Conservation (phyloP, 2,329 filamentous ascomycete genomes). For the Phaeomoniella chlamydospora region DNA sequence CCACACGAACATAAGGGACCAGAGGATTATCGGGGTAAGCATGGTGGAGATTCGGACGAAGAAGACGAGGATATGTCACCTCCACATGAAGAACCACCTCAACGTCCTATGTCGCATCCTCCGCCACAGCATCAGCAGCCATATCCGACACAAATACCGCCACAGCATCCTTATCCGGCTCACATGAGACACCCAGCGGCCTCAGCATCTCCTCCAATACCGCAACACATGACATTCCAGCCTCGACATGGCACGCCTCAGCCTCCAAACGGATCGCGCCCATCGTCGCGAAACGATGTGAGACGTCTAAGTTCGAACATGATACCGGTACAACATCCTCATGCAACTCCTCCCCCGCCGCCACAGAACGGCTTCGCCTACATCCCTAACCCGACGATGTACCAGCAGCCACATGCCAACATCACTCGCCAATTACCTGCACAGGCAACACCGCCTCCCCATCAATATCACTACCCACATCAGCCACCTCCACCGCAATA, state of each 20-base stretch:
- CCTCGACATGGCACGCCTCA: slow-evolving; percentile 71
- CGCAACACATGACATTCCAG: slow-evolving; percentile 58
- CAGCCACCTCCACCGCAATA: slow-evolving; percentile 19
- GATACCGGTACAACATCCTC: slow-evolving; percentile 45
- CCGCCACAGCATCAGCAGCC: slow-evolving; percentile 25
- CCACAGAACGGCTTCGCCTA: slow-evolving; percentile 62
- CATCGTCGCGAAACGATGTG: slow-evolving; percentile 66
- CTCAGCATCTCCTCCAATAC: slow-evolving; percentile 77
- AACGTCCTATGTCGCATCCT: slow-evolving; percentile 45
- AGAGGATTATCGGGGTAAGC: slow-evolving; percentile 72
- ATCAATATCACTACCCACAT: slow-evolving; percentile 26
- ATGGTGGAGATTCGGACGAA: slow-evolving; percentile 67
- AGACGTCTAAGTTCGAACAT: slow-evolving; percentile 63
- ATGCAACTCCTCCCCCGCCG: slow-evolving; percentile 47
- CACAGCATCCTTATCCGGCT: slow-evolving; percentile 49
- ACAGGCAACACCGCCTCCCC: slow-evolving; percentile 17
- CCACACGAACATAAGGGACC: slow-evolving; percentile 96
- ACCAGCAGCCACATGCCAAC: slow-evolving; percentile 49
- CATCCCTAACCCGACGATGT: slow-evolving; percentile 74
- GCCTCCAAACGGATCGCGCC: slow-evolving; percentile 59
- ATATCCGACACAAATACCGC: slow-evolving; percentile 4
- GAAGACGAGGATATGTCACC: slow-evolving; percentile 64
- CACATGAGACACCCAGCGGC: slow-evolving; percentile 66
- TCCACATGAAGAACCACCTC: slow-evolving; percentile 21
- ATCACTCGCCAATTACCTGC: slow-evolving; percentile 16